Evolutionary conservation across 345 rosid genomes (phyloP).

Genomic region (Draba incana): DNA sequence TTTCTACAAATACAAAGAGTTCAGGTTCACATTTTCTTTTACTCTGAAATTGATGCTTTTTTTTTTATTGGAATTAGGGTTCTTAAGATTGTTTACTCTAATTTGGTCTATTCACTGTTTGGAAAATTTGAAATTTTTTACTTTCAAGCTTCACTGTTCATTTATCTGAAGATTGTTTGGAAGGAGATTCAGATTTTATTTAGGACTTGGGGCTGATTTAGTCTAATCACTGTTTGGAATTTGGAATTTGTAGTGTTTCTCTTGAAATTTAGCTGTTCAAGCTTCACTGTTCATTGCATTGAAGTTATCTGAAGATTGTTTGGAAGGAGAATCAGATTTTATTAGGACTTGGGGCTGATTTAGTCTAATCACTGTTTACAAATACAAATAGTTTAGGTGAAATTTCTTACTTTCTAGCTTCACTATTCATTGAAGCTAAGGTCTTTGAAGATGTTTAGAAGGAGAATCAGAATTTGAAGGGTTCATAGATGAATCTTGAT

Average conservation of each 20-base stretch:
- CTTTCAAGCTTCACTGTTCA: constrained; percentile 3
- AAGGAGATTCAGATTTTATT: not conserved
- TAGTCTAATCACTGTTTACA: no score
- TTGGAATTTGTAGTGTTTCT: no score
- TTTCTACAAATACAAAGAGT: constrained; percentile 76
- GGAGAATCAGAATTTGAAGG: not conserved
- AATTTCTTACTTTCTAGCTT: not conserved
- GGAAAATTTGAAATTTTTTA: constrained; percentile 31
- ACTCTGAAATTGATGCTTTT: not conserved
- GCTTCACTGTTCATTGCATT: no score
- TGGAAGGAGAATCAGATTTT: not conserved
- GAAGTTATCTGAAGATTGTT: not conserved
- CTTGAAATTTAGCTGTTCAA: no score
- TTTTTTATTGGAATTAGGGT: not conserved
- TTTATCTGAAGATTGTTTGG: not conserved
- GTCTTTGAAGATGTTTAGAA: no score
- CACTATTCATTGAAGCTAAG: no score
- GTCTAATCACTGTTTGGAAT: no score
- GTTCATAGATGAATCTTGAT: not conserved
- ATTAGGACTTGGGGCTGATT: not conserved
- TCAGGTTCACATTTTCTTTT: constrained; percentile 55
- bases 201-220: not conserved
- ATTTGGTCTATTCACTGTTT: not conserved
- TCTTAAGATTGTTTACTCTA: not conserved
- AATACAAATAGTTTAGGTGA: not conserved